Evolutionary conservation across 2,329 filamentous ascomycete species (phyloP).

Genomic region (Microcyclosporella mali): DNA sequence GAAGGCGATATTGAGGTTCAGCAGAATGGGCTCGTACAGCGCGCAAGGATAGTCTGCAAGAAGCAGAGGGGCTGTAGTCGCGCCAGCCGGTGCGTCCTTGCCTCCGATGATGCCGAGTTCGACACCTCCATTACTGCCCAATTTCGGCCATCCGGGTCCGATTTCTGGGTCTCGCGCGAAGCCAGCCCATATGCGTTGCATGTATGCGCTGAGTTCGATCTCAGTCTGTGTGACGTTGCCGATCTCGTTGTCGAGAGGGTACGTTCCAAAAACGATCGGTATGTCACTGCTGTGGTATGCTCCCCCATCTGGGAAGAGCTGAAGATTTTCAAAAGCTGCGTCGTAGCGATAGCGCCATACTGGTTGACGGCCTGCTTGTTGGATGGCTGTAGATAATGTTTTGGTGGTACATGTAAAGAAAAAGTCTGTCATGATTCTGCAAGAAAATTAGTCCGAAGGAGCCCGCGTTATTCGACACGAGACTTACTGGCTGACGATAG

Average conservation of each 20-base stretch:
- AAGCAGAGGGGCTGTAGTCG: slow-evolving; percentile 6
- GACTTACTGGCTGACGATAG: neutral
- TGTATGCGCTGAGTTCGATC: slow-evolving; percentile 16
- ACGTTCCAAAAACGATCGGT: slow-evolving; percentile 19
- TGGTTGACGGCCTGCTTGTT: slow-evolving; percentile 13
- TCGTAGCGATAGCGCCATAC: slow-evolving; percentile 28
- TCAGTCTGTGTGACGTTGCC: slow-evolving; percentile 13
- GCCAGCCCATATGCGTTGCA: slow-evolving; percentile 16
- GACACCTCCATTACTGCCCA: slow-evolving; percentile 16
- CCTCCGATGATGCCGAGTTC: slow-evolving; percentile 15
- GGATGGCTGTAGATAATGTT: slow-evolving; percentile 12
- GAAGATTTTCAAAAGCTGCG: slow-evolving; percentile 26
- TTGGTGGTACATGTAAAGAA: slow-evolving; percentile 26
- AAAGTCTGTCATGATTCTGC: slow-evolving; percentile 9
- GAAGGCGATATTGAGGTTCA: neutral
- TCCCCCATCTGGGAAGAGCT: slow-evolving; percentile 17
- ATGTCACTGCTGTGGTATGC: slow-evolving; percentile 34
- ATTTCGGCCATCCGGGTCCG: slow-evolving; percentile 22
- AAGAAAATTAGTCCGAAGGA: neutral
- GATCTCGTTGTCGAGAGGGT: slow-evolving; percentile 11
- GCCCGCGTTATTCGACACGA: neutral
- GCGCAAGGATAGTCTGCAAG: slow-evolving; percentile 10
- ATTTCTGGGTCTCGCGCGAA: slow-evolving; percentile 17
- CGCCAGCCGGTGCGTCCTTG: slow-evolving; percentile 4
- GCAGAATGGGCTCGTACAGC: slow-evolving; percentile 8